phyloP scores from a whole-genome alignment of 2,329 filamentous ascomycete species.

The Trichophyton benhamiae region DNA sequence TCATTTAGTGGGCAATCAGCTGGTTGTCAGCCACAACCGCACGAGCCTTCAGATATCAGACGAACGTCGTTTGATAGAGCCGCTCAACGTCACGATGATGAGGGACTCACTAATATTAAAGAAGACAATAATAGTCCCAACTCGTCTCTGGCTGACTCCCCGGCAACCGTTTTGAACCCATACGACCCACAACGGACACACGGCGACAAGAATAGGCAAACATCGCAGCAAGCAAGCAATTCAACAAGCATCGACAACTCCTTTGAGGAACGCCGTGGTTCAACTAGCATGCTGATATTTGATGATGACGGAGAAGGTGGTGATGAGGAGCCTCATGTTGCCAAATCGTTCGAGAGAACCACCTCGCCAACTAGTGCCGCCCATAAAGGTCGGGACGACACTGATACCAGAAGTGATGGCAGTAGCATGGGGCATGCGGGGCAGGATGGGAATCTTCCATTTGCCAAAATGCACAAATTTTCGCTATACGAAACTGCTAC shows the following conservation, averaged over 20 bases:
- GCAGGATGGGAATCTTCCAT: constrained; percentile 29
- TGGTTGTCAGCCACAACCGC: constrained; percentile 7
- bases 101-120: not conserved
- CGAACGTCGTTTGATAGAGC: constrained; percentile 7
- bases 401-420: constrained; percentile 13
- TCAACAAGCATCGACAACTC: constrained; percentile 10
- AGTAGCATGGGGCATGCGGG: constrained; percentile 13
- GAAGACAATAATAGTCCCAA: not conserved
- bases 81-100: not conserved
- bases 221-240: not conserved
- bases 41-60: constrained; percentile 3
- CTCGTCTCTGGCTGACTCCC: not conserved
- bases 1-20: constrained; percentile 16
- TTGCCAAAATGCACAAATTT: constrained; percentile 77
- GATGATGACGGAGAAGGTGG: constrained; percentile 27
- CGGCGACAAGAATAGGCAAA: not conserved
- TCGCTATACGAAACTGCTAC: constrained; percentile 93
- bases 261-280: constrained; percentile 22
- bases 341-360: constrained; percentile 35
- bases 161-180: not conserved
- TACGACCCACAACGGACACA: not conserved
- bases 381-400: constrained; percentile 27
- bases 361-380: constrained; percentile 26
- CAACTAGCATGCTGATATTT: constrained; percentile 21
- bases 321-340: constrained; percentile 34